Conservation (phyloP, 2,329 filamentous ascomycete species). For the Samsoniella hepiali region DNA sequence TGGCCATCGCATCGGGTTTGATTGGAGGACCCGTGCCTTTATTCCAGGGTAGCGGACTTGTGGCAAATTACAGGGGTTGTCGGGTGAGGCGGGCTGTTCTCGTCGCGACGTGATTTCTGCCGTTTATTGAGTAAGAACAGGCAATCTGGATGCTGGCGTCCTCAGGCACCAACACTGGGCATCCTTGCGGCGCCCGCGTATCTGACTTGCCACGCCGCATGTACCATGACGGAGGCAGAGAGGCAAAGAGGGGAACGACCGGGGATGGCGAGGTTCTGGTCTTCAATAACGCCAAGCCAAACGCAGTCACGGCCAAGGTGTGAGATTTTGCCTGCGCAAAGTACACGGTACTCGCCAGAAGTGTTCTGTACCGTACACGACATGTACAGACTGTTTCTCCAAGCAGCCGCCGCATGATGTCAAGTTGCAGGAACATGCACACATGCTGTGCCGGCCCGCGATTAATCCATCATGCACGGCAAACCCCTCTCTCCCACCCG, state of each 20-base stretch:
- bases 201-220: conserved; percentile 10
- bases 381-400: neutral
- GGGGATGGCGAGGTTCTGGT: neutral
- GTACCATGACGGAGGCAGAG: neutral
- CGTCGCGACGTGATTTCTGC: neutral
- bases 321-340: neutral
- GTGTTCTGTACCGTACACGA: neutral
- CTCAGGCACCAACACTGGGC: conserved; percentile 12
- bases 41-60: conserved; percentile 4
- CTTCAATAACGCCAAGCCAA: conserved; percentile 12
- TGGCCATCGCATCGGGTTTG: neutral
- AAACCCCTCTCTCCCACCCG: neutral
- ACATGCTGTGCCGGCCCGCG: neutral
- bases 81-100: neutral
- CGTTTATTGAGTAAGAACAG: neutral
- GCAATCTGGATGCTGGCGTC: neutral
- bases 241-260: neutral
- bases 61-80: neutral
- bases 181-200: neutral
- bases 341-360: neutral
- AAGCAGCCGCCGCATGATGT: neutral
- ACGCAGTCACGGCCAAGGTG: neutral
- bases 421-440: neutral
- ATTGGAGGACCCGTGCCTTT: neutral
- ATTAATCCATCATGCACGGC: neutral